These are phyloP conservation scores for Yamadazyma philogaea DNA, from an alignment of 805 yeast species.

Conservation along the genomic window DNA sequence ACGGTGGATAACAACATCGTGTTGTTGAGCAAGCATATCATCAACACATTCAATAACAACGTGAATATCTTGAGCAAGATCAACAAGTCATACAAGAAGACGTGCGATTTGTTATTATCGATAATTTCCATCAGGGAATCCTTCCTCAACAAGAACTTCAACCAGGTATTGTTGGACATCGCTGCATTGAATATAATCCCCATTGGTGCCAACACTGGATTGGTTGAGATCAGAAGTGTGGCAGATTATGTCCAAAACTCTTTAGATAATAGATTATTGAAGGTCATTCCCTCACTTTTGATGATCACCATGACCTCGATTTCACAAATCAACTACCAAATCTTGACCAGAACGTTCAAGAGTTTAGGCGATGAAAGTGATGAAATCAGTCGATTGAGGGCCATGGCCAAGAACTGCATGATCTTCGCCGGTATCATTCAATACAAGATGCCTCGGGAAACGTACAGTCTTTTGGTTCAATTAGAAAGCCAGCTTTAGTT, in stretches of 20 bases:
- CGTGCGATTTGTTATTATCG: slow-evolving; percentile 60
- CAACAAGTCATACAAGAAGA: slow-evolving; percentile 54
- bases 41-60: slow-evolving; percentile 51
- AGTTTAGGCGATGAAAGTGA: slow-evolving; percentile 46
- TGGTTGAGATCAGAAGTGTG: slow-evolving; percentile 56
- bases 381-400: slow-evolving; percentile 52
- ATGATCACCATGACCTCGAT: slow-evolving; percentile 79
- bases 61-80: slow-evolving; percentile 57
- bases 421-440: slow-evolving; percentile 93
- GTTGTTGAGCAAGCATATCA: slow-evolving; percentile 42
- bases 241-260: slow-evolving; percentile 62
- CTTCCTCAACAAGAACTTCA: slow-evolving; percentile 58
- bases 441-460: slow-evolving; percentile 86
- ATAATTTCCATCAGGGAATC: slow-evolving; percentile 65
- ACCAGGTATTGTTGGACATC: slow-evolving; percentile 52
- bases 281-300: slow-evolving; percentile 76
- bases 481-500: slow-evolving; percentile 45
- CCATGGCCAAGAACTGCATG: slow-evolving; percentile 81
- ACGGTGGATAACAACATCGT: slow-evolving; percentile 48
- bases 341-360: slow-evolving; percentile 41
- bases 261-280: slow-evolving; percentile 67
- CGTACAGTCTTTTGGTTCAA: slow-evolving; percentile 65
- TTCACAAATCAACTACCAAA: slow-evolving; percentile 50
- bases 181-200: slow-evolving; percentile 68
- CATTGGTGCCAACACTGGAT: slow-evolving; percentile 41